Conservation (phyloP, 495 filamentous ascomycete species). For the Penicillium odoratum region DNA sequence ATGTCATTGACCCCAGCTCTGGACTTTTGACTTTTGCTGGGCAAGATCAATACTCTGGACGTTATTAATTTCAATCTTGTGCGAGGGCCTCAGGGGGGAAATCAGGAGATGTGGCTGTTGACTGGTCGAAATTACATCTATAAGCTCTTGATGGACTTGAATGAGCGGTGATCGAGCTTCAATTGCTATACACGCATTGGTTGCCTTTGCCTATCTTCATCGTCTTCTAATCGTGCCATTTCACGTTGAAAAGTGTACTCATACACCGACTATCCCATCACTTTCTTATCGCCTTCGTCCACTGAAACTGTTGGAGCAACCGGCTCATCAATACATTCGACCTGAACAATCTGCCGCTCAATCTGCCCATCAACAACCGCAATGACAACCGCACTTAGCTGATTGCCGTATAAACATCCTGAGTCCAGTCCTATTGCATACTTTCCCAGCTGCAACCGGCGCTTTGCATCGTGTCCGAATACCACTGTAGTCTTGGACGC, state of each 20-base stretch:
- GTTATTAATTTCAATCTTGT: constrained; percentile 21
- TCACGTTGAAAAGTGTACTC: too few relatives aligned
- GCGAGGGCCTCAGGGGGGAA: constrained; percentile 6
- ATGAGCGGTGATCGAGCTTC: constrained; percentile 1
- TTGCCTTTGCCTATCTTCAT: too few relatives aligned
- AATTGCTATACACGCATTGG: too few relatives aligned
- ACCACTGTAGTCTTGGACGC: constrained; percentile 21
- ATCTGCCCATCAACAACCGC: constrained; percentile 4
- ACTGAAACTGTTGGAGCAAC: constrained; percentile 2
- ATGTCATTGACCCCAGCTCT: constrained; percentile 12
- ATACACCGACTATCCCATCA: neutral
- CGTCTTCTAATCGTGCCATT: too few relatives aligned
- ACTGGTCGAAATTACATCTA: constrained; percentile 14
- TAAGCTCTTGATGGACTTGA: constrained; percentile 7
- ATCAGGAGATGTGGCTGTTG: constrained; percentile 14
- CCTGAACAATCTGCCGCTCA: constrained; percentile 19
- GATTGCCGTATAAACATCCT: constrained; percentile 27
- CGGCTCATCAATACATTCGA: constrained; percentile 25
- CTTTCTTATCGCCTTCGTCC: neutral
- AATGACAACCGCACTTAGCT: constrained; percentile 27
- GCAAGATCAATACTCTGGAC: constrained; percentile 15
- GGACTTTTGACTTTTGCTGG: constrained; percentile 9
- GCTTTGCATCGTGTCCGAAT: constrained; percentile 33
- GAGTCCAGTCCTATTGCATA: constrained; percentile 29
- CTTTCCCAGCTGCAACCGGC: constrained; percentile 21